phyloP scores from a whole-genome alignment of 1,284 basidiomycete genomes.

The Boletus smithii region DNA sequence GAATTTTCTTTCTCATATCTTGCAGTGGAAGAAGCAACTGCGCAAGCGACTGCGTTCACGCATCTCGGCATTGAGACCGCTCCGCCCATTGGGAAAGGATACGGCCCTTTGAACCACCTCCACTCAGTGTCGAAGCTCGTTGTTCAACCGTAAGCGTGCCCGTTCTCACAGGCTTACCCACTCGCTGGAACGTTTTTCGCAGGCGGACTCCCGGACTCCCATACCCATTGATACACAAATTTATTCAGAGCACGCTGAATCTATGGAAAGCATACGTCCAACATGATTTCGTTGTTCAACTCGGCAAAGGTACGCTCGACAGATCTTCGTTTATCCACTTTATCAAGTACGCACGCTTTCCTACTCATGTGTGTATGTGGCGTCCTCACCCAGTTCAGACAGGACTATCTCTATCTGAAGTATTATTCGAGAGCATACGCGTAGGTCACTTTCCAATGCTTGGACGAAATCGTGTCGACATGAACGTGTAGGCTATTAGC shows the following conservation, averaged over 20 bases:
- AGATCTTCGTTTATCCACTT: constrained; percentile 77
- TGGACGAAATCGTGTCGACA: background rate
- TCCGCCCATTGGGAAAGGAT: constrained; percentile 67
- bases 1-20: background rate
- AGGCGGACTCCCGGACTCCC: constrained; percentile 63
- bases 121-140: constrained; percentile 54
- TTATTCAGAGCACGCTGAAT: constrained; percentile 55
- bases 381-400: constrained; percentile 40
- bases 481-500: constrained; percentile 58
- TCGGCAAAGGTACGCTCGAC: constrained; percentile 71
- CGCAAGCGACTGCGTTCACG: constrained; percentile 67
- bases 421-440: constrained; percentile 77
- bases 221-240: constrained; percentile 65
- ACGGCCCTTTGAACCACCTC: constrained; percentile 87
- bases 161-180: background rate
- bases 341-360: constrained; percentile 57
- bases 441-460: constrained; percentile 36
- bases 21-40: constrained; percentile 57
- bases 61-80: constrained; percentile 77
- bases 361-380: background rate
- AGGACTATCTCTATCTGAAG: constrained; percentile 74
- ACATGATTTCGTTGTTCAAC: constrained; percentile 77
- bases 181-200: background rate
- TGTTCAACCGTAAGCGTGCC: constrained; percentile 54
- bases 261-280: constrained; percentile 78